These are phyloP conservation scores for Earliella scabrosa DNA, from an alignment of 1,284 basidiomycete species.

Conservation along the genomic window DNA sequence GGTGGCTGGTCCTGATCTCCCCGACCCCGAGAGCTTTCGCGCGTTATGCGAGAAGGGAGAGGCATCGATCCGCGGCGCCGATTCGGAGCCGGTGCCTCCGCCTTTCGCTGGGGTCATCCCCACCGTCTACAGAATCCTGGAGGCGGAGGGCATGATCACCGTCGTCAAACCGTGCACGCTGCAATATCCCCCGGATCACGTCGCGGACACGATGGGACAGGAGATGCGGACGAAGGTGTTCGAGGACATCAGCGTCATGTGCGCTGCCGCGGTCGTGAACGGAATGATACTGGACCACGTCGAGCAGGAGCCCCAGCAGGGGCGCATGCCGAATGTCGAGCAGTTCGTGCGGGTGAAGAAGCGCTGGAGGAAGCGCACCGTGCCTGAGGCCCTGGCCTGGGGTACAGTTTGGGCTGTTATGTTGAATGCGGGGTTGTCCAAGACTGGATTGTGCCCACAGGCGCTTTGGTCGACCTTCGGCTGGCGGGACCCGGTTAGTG, in stretches of 20 bases:
- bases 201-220: background rate
- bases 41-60: background rate
- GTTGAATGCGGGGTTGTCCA: background rate
- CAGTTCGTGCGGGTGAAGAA: background rate
- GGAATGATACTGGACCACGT: background rate
- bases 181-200: background rate
- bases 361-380: background rate
- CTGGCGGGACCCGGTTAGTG: too few species aligned
- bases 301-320: background rate
- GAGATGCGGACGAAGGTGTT: background rate
- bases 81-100: too few species aligned
- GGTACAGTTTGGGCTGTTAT: background rate
- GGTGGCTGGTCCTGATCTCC: too few species aligned
- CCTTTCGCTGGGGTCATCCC: too few species aligned
- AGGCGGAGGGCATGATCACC: background rate
- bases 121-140: too few species aligned
- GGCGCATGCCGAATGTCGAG: too few species aligned
- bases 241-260: background rate
- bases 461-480: too few species aligned
- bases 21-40: too few species aligned
- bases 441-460: too few species aligned
- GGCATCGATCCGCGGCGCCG: background rate
- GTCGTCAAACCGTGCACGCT: background rate
- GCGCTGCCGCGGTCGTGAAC: background rate
- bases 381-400: background rate